A percentile compares a stretch with the other conserved stretches of the same genome.
phyloP scores from a whole-genome alignment of 257 asterid genomes.

The Thymus mandschuricus region DNA sequence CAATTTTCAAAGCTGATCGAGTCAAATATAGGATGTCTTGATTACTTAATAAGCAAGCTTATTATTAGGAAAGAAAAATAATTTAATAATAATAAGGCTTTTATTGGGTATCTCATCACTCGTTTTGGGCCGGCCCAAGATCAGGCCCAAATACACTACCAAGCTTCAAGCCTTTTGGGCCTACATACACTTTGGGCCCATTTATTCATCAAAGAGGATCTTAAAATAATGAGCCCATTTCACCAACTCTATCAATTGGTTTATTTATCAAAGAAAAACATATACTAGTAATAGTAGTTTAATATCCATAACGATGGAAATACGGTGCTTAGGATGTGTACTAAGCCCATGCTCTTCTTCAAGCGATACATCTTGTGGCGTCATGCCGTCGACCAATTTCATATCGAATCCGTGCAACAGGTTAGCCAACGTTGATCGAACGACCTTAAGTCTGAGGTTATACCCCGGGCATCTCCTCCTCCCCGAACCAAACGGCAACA shows the following conservation, averaged over 20 bases:
- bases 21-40: conserved; percentile 15
- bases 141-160: too few relatives aligned
- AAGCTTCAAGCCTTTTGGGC: too few relatives aligned
- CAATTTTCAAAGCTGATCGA: conserved; percentile 9
- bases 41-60: neutral
- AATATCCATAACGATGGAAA: conserved; percentile 34
- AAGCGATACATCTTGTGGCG: conserved; percentile 32
- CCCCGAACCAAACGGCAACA: conserved; percentile 46
- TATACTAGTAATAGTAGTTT: neutral
- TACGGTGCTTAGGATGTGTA: conserved; percentile 36
- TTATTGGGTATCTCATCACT: neutral
- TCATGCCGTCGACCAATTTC: conserved; percentile 34
- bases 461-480: conserved; percentile 37
- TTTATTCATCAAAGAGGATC: too few relatives aligned
- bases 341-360: conserved; percentile 39
- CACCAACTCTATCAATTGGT: neutral
- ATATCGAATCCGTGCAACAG: conserved; percentile 41
- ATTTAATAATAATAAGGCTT: conserved; percentile 11
- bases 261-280: neutral
- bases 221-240: neutral
- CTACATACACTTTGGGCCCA: too few relatives aligned
- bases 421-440: conserved; percentile 44
- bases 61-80: too few relatives aligned
- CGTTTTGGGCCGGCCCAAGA: too few relatives aligned
- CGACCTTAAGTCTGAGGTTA: conserved; percentile 35